phyloP scores from a whole-genome alignment of 139 green algal species.

The Gonium pectorale region DNA sequence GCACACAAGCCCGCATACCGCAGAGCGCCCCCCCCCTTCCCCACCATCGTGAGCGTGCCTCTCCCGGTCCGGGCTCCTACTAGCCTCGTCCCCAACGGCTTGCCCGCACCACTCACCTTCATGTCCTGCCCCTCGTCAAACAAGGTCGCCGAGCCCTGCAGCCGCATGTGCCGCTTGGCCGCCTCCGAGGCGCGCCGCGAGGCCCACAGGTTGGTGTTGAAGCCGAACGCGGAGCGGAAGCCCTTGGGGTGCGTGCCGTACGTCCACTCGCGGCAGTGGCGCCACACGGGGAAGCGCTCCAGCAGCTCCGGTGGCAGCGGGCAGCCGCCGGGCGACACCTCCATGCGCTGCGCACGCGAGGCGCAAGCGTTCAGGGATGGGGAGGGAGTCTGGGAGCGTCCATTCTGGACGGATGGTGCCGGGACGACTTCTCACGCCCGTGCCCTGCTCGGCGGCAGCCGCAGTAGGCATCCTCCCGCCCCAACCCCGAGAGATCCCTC shows the following conservation, averaged over 20 bases:
- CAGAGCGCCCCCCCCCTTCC: no score
- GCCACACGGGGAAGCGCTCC: background rate
- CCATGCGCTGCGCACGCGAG: no score
- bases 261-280: slow-evolving; percentile 37
- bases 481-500: no score
- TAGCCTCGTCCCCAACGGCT: background rate
- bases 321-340: slow-evolving; percentile 33
- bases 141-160: slow-evolving; percentile 9
- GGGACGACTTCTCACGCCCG: no score
- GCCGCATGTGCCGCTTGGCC: slow-evolving; percentile 10
- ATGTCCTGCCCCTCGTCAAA: slow-evolving; percentile 41
- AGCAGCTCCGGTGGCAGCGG: slow-evolving; percentile 12
- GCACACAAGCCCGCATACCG: no score
- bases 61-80: background rate
- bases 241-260: slow-evolving; percentile 43
- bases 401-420: no score
- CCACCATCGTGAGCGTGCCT: background rate
- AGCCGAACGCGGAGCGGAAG: slow-evolving; percentile 64
- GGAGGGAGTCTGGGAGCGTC: no score
- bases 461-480: no score
- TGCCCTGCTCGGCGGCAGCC: no score
- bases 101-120: background rate
- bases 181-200: background rate
- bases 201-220: slow-evolving; percentile 79
- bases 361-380: no score